These are phyloP conservation scores for Gautieria morchelliformis DNA, from an alignment of 768 basidiomycete species.

Conservation along the genomic window DNA sequence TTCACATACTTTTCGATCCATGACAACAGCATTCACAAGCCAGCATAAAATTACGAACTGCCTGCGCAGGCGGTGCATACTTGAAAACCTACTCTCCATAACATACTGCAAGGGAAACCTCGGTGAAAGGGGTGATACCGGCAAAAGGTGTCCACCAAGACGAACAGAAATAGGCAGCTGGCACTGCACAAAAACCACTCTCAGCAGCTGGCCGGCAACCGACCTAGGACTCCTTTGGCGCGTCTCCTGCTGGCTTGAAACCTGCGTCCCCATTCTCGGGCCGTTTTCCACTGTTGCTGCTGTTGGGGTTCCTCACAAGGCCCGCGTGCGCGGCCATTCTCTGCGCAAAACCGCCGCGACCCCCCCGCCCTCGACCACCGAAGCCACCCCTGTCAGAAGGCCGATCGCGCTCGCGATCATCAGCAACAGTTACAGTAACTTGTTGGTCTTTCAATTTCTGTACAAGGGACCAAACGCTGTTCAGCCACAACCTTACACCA, in stretches of 20 bases:
- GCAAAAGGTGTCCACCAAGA: not conserved
- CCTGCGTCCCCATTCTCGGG: conserved; percentile 4
- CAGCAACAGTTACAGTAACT: conserved; percentile 65
- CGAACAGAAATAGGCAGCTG: not conserved
- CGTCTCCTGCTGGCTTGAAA: not conserved
- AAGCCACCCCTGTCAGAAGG: conserved; percentile 29
- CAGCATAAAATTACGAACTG: conserved; percentile 1
- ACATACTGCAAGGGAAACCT: not conserved
- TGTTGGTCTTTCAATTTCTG: conserved; percentile 62
- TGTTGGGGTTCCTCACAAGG: conserved; percentile 20
- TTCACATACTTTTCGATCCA: not conserved
- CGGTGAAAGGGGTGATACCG: not conserved
- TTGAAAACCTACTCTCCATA: conserved; percentile 5
- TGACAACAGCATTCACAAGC: not conserved
- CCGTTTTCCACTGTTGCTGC: not conserved
- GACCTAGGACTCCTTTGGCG: not conserved
- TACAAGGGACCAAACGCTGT: not conserved
- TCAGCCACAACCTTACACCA: not conserved
- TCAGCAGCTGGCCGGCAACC: not conserved
- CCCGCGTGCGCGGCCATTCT: conserved; percentile 65
- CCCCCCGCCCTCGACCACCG: conserved; percentile 45
- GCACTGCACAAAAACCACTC: not conserved
- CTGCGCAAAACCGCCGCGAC: conserved; percentile 41
- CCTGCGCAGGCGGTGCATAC: not conserved
- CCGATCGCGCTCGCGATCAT: conserved; percentile 36